phyloP scores from a whole-genome alignment of 2,329 filamentous ascomycete species.

The Paecilomyces variotii region DNA sequence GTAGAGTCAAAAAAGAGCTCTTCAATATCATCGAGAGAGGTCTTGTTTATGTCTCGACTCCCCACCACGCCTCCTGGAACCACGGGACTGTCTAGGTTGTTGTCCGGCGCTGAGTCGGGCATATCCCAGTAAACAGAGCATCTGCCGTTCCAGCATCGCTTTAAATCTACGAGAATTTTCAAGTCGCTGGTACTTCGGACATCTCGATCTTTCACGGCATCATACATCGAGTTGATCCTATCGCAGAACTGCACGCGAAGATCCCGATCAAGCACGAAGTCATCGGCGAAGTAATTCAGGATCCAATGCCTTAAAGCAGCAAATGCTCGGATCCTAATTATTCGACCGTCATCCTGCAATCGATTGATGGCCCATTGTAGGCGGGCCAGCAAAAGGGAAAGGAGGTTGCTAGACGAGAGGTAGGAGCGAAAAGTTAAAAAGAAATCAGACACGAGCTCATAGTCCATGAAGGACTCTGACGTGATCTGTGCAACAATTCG shows the following conservation, averaged over 20 bases:
- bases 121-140: slow-evolving; percentile 86
- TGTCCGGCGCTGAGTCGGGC: slow-evolving; percentile 54
- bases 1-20: slow-evolving; percentile 8
- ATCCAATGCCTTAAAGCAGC: slow-evolving; percentile 11
- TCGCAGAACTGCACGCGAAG: slow-evolving; percentile 73
- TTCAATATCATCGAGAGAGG: slow-evolving; percentile 29
- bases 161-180: slow-evolving; percentile 87
- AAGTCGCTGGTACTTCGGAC: slow-evolving; percentile 55
- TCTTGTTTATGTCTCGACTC: slow-evolving; percentile 43
- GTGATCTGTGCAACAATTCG: slow-evolving; percentile 94
- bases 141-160: slow-evolving; percentile 92
- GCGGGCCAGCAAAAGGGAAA: slow-evolving; percentile 76
- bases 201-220: slow-evolving; percentile 43
- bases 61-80: slow-evolving; percentile 66
- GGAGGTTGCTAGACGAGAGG: slow-evolving; percentile 64
- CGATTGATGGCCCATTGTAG: slow-evolving; percentile 78
- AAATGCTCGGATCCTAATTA: slow-evolving; percentile 59
- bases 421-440: slow-evolving; percentile 93
- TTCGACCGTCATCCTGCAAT: slow-evolving; percentile 74
- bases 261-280: slow-evolving; percentile 71
- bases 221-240: slow-evolving; percentile 60
- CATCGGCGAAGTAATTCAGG: slow-evolving; percentile 73
- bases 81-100: slow-evolving; percentile 59
- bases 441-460: slow-evolving; percentile 94
- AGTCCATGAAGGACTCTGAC: slow-evolving; percentile 90